Conservation (phyloP, 176 grass and related monocot genomes). For the Musa schizocarpa region DNA sequence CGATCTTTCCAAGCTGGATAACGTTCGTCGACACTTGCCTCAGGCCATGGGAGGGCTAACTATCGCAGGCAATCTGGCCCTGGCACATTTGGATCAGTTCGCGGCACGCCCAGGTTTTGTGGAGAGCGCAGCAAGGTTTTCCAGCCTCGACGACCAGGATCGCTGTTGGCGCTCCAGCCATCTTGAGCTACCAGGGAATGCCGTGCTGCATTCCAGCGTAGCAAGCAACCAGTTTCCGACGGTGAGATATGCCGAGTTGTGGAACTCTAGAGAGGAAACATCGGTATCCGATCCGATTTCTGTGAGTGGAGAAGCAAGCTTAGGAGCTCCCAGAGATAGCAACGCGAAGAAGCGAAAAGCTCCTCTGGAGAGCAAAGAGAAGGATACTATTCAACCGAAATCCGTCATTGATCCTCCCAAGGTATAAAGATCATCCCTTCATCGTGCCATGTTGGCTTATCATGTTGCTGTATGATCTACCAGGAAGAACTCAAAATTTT, state of each 20-base stretch:
- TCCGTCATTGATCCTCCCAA: conserved; percentile 9
- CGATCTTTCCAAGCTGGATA: too few species aligned
- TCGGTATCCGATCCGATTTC: conserved; percentile 50
- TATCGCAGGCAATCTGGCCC: neutral
- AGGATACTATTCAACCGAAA: conserved; percentile 32
- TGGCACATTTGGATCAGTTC: conserved; percentile 40
- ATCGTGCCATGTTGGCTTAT: neutral
- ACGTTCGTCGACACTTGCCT: neutral
- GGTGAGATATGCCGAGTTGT: neutral
- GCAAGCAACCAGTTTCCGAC: neutral
- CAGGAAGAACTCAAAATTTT: neutral
- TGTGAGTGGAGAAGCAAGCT: conserved; percentile 10
- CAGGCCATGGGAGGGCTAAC: neutral
- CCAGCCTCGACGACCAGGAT: conserved; percentile 49
- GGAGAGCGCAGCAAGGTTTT: conserved; percentile 56
- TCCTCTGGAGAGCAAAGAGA: conserved; percentile 50
- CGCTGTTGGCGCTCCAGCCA: conserved; percentile 19
- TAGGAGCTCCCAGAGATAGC: neutral
- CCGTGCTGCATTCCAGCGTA: neutral
- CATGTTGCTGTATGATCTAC: too few species aligned
- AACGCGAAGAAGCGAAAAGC: conserved; percentile 82
- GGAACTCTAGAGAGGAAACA: conserved; percentile 42
- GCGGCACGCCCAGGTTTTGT: conserved; percentile 44
- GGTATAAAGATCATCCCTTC: conserved; percentile 12
- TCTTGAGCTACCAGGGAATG: conserved; percentile 29